Evolutionary conservation across 1,284 basidiomycete species (phyloP), one percentile per base, ranked within the genome.

Genomic region (Takashimella koratensis): DNA sequence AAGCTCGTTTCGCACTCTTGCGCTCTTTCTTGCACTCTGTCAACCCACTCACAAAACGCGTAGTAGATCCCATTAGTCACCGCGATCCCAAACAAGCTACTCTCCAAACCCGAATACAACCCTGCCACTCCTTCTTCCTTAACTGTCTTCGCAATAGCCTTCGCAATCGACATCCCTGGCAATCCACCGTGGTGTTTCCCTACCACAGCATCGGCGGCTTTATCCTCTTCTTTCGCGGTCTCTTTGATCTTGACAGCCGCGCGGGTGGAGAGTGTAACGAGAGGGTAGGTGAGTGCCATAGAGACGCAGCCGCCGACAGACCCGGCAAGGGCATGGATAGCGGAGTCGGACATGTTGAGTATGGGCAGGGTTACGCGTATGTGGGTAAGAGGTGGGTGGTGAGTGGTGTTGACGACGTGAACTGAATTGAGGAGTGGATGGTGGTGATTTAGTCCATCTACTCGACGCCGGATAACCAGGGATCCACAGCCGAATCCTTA

Each of bases 241-340:
- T 92, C 86, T 36, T 36, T 36, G 16, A 36, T 36, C 30, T 36
- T 36, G 5, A 98, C 91, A 6, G 94, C 94, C 1, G 93, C 91
- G 46, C 94, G 84, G 1, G 93, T 98, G 3, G 90, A 94, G 30
- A 98, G 79, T 71, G 92, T 89, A 59, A 97, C 86, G 27, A 98
- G 81, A 6, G 95, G 95, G 71, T 77, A 77, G n/a, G 75, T 77
- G 52, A 77, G 51, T 13, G 71, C 68, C 90, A 96, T 95, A 26
- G 92, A 88, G 45, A 90, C 81, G 67, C 94, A 87, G 47, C 95
- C 95, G 52, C 92, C 95, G 4, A 86, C 83, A 25, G 92, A 90
- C 43, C 95, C 95, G 21, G 94, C 90, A 30, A 89, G 74, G 26
- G 94, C 85, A 70, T 98, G 93, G 46, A 98, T 88, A 27, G 86